These are phyloP conservation scores for Mrakia blollopis DNA, from an alignment of 768 basidiomycete species.

Conservation along the genomic window DNA sequence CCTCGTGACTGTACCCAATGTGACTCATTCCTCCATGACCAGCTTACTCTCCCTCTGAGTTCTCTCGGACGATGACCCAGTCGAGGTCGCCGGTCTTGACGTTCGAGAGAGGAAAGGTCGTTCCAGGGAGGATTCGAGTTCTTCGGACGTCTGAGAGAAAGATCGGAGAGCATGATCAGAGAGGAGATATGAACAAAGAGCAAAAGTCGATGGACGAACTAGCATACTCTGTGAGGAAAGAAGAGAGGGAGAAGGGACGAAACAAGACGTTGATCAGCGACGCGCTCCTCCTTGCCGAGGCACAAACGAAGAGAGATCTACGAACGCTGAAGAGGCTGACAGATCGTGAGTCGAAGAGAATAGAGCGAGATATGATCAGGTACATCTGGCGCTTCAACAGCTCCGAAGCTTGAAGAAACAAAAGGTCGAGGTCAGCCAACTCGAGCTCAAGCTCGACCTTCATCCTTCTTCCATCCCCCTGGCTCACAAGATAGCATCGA, in stretches of 20 bases:
- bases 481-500: background rate
- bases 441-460: too few relatives aligned
- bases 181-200: background rate
- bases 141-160: constrained; percentile 50
- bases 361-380: constrained; percentile 59
- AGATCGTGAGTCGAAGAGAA: constrained; percentile 53
- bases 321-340: constrained; percentile 51
- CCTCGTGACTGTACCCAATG: constrained; percentile 39
- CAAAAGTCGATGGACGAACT: background rate
- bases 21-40: constrained; percentile 48
- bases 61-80: constrained; percentile 56
- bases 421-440: background rate
- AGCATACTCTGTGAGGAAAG: too few relatives aligned
- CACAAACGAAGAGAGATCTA: background rate
- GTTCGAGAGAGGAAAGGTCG: constrained; percentile 51
- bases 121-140: constrained; percentile 52
- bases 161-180: background rate
- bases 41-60: constrained; percentile 58
- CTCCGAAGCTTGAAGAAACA: constrained; percentile 45
- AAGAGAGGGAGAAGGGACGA: too few relatives aligned
- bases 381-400: constrained; percentile 52
- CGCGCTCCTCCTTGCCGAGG: too few relatives aligned
- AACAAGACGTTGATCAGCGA: background rate
- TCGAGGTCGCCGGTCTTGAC: constrained; percentile 50
- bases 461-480: too few relatives aligned